Percentiles rank a stretch among this genome's conserved stretches.
Evolutionary conservation across 1,284 basidiomycete species (phyloP).

Genomic region (Cutaneotrichosporon sp.): DNA sequence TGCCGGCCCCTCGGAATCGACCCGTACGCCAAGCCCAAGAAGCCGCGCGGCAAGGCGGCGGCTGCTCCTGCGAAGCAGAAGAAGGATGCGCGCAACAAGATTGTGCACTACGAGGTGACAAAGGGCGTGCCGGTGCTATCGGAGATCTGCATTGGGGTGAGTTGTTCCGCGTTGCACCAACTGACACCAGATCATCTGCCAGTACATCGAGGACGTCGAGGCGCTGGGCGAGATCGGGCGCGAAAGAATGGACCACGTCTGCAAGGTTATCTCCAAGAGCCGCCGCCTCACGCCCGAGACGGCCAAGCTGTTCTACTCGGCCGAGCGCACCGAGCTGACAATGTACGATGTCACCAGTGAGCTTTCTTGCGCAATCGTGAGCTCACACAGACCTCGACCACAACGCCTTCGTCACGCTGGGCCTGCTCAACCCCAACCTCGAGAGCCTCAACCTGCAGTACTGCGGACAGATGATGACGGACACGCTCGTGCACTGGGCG

Average conservation of each 20-base stretch:
- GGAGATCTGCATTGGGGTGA: constrained; percentile 74
- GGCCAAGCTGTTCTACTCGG: constrained; percentile 78
- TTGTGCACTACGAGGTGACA: constrained; percentile 69
- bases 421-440: constrained; percentile 77
- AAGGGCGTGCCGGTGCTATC: constrained; percentile 68
- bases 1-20: constrained; percentile 71
- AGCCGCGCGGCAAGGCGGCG: constrained; percentile 61
- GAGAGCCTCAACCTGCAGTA: constrained; percentile 74
- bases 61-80: constrained; percentile 49
- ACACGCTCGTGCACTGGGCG: constrained; percentile 67
- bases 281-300: constrained; percentile 80
- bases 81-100: constrained; percentile 49
- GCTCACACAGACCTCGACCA: constrained; percentile 64
- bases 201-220: constrained; percentile 87
- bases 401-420: constrained; percentile 67
- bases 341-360: constrained; percentile 90
- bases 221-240: constrained; percentile 82
- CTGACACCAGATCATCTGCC: constrained; percentile 68
- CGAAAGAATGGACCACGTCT: constrained; percentile 77
- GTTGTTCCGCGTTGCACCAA: constrained; percentile 15
- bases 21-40: constrained; percentile 69
- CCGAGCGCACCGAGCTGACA: constrained; percentile 66
- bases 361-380: too few relatives aligned
- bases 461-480: constrained; percentile 80
- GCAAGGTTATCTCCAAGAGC: constrained; percentile 82